These are phyloP conservation scores for Helicostylum pulchrum DNA, from an alignment of 192 early-diverging fungal species.

Conservation along the genomic window DNA sequence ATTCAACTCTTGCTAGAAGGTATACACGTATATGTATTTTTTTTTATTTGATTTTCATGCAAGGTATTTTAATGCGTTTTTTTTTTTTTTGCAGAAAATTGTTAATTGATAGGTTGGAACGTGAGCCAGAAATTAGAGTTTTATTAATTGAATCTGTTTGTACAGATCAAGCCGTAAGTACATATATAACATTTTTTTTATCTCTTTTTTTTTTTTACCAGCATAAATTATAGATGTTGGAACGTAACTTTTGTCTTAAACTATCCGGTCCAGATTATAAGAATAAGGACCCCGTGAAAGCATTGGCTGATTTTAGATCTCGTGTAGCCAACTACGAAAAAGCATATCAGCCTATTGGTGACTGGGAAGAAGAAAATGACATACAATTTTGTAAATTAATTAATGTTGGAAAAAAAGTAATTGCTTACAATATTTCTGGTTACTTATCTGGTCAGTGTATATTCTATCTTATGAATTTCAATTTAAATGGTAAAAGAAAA, in stretches of 20 bases:
- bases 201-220: conserved; percentile 20
- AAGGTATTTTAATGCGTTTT: conserved; percentile 8
- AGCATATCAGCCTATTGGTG: conserved; percentile 82
- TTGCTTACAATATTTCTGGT: conserved; percentile 92
- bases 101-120: conserved; percentile 57
- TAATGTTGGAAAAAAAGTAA: conserved; percentile 95
- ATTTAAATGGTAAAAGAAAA: conserved; percentile 59
- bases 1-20: conserved; percentile 84
- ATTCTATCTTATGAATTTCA: conserved; percentile 98
- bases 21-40: conserved; percentile 13
- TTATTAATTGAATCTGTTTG: conserved; percentile 87
- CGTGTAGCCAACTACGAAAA: conserved; percentile 91
- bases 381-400: conserved; percentile 93
- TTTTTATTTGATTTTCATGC: not conserved
- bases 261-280: conserved; percentile 93
- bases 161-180: conserved; percentile 57
- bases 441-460: conserved; percentile 92
- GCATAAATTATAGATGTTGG: conserved; percentile 52
- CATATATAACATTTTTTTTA: conserved; percentile 5
- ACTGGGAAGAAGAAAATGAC: conserved; percentile 78
- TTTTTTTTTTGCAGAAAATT: conserved; percentile 40
- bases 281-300: conserved; percentile 73
- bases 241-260: conserved; percentile 86
- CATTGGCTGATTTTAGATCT: conserved; percentile 81
- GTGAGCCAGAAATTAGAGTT: conserved; percentile 62